Conservation (phyloP, 192 early-diverging fungal genomes). For the Rhizophagus sp. region DNA sequence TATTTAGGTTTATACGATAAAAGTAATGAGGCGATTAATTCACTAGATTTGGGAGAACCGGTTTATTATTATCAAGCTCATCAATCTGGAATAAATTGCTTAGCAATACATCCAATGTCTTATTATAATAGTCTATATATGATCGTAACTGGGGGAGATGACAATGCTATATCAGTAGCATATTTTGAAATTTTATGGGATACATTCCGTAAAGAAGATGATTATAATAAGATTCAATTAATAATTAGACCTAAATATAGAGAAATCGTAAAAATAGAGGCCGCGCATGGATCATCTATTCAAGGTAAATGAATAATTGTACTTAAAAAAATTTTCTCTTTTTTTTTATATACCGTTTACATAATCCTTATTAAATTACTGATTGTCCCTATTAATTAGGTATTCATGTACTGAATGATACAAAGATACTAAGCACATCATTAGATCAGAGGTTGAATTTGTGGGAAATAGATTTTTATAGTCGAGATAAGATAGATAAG, state of each 20-base stretch:
- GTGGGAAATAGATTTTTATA: slow-evolving; percentile 43
- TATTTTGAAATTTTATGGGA: slow-evolving; percentile 29
- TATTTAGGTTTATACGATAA: slow-evolving; percentile 4
- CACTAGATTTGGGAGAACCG: slow-evolving; percentile 31
- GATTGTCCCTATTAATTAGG: slow-evolving; percentile 35
- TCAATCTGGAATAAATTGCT: slow-evolving; percentile 78
- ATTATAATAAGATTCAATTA: not conserved
- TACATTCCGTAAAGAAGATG: not conserved
- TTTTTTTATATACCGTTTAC: not conserved
- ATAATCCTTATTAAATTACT: not conserved
- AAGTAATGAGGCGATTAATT: not conserved
- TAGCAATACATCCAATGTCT: slow-evolving; percentile 43
- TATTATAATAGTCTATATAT: slow-evolving; percentile 22
- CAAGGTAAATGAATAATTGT: slow-evolving; percentile 45
- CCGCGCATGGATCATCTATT: slow-evolving; percentile 72
- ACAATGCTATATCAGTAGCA: slow-evolving; percentile 56
- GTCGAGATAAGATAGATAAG: not conserved
- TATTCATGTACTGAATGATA: slow-evolving; percentile 39
- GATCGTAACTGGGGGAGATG: slow-evolving; percentile 77
- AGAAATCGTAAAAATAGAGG: slow-evolving; percentile 32
- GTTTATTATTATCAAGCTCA: slow-evolving; percentile 37
- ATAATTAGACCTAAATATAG: not conserved
- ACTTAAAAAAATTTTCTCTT: not conserved
- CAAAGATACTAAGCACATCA: slow-evolving; percentile 52
- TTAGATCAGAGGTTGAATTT: slow-evolving; percentile 71